Percentiles rank a stretch among this genome's conserved stretches.
These are phyloP conservation scores for Lichenothelia convexa DNA, from an alignment of 495 filamentous ascomycete species.

Conservation along the genomic window DNA sequence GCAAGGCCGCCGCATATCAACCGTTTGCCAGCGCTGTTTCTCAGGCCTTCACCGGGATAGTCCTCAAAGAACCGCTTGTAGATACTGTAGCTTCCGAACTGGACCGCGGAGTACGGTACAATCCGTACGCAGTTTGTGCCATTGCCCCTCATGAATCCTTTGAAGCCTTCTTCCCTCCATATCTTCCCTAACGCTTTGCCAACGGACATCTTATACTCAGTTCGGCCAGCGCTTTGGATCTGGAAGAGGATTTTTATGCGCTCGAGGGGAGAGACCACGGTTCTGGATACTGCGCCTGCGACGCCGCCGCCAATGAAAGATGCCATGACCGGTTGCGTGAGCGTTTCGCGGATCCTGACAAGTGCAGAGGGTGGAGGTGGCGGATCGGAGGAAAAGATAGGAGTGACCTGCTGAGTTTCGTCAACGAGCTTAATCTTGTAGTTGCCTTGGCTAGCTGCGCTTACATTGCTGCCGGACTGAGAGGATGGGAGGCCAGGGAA, in stretches of 20 bases:
- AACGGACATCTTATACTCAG: conserved; percentile 82
- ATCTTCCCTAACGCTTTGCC: conserved; percentile 81
- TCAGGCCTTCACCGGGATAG: conserved; percentile 46
- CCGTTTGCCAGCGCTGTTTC: conserved; percentile 47
- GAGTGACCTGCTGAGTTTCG: no score
- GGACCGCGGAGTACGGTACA: conserved; percentile 91
- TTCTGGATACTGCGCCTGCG: conserved; percentile 90
- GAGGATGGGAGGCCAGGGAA: no score
- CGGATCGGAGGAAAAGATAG: not conserved
- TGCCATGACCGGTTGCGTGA: conserved; percentile 66
- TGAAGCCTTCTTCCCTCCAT: conserved; percentile 91
- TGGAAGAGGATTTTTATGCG: conserved; percentile 95
- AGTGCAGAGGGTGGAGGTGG: not conserved
- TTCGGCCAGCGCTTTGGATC: conserved; percentile 75
- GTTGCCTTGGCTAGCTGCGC: no score
- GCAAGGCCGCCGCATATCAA: conserved; percentile 74
- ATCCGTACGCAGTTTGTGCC: conserved; percentile 97
- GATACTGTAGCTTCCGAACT: conserved; percentile 94
- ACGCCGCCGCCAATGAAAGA: conserved; percentile 93
- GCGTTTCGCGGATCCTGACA: not conserved
- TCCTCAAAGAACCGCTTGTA: conserved; percentile 81
- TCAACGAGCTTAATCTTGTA: no score
- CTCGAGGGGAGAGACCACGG: conserved; percentile 89
- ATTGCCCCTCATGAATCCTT: conserved; percentile 90
- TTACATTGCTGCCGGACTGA: no score